Conservation (phyloP, 495 filamentous ascomycete genomes). For the Lichenothelia convexa region DNA sequence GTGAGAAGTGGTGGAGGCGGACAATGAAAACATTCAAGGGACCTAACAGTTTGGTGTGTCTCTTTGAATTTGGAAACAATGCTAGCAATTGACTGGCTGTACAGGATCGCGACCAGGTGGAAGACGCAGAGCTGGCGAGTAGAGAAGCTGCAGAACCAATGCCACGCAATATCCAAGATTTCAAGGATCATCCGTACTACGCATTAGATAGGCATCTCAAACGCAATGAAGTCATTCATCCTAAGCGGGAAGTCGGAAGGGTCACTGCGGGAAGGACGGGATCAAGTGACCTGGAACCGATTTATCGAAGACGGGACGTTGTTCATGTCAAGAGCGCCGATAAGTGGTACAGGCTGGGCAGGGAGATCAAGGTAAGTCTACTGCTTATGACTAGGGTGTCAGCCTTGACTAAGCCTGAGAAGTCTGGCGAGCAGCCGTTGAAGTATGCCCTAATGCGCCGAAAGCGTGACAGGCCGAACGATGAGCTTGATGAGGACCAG, state of each 20-base stretch:
- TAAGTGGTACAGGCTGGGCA: slow-evolving; percentile 73
- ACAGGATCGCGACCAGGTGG: slow-evolving; percentile 57
- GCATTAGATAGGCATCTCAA: slow-evolving; percentile 78
- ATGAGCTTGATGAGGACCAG: slow-evolving; percentile 6
- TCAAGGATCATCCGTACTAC: slow-evolving; percentile 83
- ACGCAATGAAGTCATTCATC: slow-evolving; percentile 60
- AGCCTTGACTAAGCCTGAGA: background rate
- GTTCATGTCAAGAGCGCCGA: slow-evolving; percentile 54
- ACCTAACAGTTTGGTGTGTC: slow-evolving; percentile 13
- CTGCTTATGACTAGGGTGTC: background rate
- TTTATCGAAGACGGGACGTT: slow-evolving; percentile 71
- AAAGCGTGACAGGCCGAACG: background rate
- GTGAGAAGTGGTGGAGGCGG: slow-evolving; percentile 54
- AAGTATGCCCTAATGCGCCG: slow-evolving; percentile 28
- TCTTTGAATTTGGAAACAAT: slow-evolving; percentile 7
- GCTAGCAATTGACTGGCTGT: background rate
- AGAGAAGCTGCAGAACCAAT: slow-evolving; percentile 64
- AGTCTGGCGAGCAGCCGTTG: slow-evolving; percentile 50
- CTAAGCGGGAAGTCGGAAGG: slow-evolving; percentile 54
- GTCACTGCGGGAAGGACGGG: slow-evolving; percentile 47
- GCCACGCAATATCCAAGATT: slow-evolving; percentile 76
- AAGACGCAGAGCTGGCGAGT: slow-evolving; percentile 53
- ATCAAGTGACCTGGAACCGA: slow-evolving; percentile 38
- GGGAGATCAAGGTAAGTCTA: slow-evolving; percentile 38
- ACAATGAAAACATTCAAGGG: slow-evolving; percentile 42